phyloP scores from a whole-genome alignment of 2,329 filamentous ascomycete genomes.

The Diaporthe sp. region DNA sequence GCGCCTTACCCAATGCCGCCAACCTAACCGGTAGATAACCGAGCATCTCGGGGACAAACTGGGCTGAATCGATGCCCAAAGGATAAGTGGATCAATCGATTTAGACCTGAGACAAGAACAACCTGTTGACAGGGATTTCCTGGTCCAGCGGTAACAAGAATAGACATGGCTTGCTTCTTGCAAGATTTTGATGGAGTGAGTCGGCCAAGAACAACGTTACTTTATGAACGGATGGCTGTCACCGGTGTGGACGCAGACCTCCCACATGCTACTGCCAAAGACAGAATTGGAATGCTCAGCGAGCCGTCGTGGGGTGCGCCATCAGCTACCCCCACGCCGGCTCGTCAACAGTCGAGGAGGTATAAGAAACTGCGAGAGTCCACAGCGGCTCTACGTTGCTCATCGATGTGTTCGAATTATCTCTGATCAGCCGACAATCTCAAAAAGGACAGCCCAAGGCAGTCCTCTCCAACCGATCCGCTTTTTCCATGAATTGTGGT shows the following conservation, averaged over 20 bases:
- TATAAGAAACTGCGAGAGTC: background rate
- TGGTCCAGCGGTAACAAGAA: background rate
- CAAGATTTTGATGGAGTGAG: background rate
- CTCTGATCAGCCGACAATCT: background rate
- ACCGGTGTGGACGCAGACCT: background rate
- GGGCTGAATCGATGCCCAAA: background rate
- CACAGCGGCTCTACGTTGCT: background rate
- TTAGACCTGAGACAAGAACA: background rate
- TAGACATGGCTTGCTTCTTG: background rate
- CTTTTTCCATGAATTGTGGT: background rate
- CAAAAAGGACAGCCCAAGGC: background rate
- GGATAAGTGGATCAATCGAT: too few relatives aligned
- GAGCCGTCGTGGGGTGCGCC: background rate
- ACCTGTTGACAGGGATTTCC: constrained; percentile 5
- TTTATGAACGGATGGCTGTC: background rate
- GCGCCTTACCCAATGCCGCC: background rate
- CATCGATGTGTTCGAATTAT: background rate
- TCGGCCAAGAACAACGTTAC: background rate
- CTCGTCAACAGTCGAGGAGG: background rate
- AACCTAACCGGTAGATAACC: background rate
- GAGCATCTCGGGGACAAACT: background rate
- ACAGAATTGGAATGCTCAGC: background rate
- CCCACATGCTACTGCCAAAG: background rate
- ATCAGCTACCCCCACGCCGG: too few relatives aligned
- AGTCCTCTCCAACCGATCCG: background rate